Evolutionary conservation across 805 yeast species (phyloP).

Genomic region (Kodamaea fukazawae): DNA sequence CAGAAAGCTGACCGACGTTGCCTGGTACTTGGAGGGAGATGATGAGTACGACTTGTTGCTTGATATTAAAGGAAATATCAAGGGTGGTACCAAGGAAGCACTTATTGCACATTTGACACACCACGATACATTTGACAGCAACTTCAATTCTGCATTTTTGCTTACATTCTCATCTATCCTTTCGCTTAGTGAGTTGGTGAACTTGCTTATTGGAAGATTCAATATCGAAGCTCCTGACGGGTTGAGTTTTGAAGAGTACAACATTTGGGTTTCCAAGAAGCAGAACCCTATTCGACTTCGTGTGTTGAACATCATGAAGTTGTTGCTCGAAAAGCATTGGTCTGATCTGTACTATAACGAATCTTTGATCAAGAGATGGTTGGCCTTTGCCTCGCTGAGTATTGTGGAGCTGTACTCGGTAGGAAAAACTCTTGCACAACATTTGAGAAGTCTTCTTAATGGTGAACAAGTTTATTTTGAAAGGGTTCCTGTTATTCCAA

Average conservation of each 20-base stretch:
- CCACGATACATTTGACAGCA: constrained; percentile 60
- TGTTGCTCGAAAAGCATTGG: constrained; percentile 72
- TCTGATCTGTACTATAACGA: constrained; percentile 54
- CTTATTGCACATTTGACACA: constrained; percentile 77
- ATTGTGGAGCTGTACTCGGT: constrained; percentile 24
- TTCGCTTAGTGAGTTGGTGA: constrained; percentile 60
- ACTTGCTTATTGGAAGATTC: constrained; percentile 60
- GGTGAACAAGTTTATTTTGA: constrained; percentile 32
- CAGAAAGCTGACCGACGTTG: constrained; percentile 42
- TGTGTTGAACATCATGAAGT: constrained; percentile 63
- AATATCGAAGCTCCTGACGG: constrained; percentile 83
- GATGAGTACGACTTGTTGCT: constrained; percentile 54
- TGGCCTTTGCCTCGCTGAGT: constrained; percentile 21
- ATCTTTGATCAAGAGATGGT: constrained; percentile 36
- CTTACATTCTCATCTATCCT: constrained; percentile 75
- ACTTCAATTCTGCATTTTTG: constrained; percentile 66
- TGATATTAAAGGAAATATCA: constrained; percentile 67
- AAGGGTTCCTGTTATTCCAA: constrained; percentile 26
- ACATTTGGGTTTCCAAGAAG: constrained; percentile 70
- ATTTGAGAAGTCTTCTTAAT: constrained; percentile 23
- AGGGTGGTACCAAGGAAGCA: constrained; percentile 82
- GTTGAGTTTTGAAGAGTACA: constrained; percentile 75
- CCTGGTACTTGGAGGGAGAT: constrained; percentile 74
- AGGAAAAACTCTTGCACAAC: constrained; percentile 26
- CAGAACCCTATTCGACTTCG: constrained; percentile 63